phyloP scores from a whole-genome alignment of 2,329 filamentous ascomycete genomes.

The Fusarium papillatum region DNA sequence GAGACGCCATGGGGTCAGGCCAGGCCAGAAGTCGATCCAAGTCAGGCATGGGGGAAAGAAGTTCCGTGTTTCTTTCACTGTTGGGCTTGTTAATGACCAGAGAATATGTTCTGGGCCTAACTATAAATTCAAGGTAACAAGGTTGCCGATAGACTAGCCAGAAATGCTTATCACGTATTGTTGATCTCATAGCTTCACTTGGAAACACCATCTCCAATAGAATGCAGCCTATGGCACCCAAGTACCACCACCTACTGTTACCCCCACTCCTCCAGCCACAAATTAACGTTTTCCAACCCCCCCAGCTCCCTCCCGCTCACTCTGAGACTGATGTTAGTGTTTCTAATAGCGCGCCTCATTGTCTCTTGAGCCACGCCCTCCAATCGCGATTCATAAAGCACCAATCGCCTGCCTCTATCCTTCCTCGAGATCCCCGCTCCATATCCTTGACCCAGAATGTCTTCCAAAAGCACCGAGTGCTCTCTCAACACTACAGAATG shows the following conservation, averaged over 20 bases:
- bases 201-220: neutral
- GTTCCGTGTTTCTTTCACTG: neutral
- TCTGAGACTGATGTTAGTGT: neutral
- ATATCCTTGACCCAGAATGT: neutral
- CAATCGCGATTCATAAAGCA: neutral
- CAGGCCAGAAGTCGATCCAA: neutral
- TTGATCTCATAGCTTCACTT: neutral
- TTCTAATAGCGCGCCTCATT: neutral
- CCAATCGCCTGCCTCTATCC: neutral
- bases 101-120: neutral
- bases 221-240: neutral
- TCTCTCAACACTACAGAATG: constrained; percentile 1
- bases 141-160: neutral
- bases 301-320: neutral
- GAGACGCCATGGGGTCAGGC: neutral
- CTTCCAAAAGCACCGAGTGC: neutral
- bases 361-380: neutral
- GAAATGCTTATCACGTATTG: too few species aligned
- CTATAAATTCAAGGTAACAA: neutral
- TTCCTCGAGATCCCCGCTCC: neutral
- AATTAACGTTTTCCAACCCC: neutral
- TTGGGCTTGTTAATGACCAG: neutral
- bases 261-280: neutral
- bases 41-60: neutral
- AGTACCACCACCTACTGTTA: neutral